A percentile compares a stretch with the other conserved stretches of the same genome.
These are phyloP conservation scores for Lolium perenne DNA, from an alignment of 176 grass and related monocot species.

Conservation along the genomic window DNA sequence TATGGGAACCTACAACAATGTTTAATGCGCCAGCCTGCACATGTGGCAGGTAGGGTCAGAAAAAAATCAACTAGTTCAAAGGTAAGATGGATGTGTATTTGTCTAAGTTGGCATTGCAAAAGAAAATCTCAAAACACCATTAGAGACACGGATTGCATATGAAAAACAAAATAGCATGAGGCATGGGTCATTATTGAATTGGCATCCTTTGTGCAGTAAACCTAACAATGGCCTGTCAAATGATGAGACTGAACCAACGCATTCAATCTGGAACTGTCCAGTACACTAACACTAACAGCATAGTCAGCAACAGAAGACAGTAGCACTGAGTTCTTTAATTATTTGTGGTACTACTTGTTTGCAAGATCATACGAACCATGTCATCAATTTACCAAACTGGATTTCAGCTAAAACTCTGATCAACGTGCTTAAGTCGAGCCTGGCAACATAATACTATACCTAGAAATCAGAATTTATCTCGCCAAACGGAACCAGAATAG, in stretches of 20 bases:
- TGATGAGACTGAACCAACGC: not conserved
- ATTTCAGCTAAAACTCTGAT: slow-evolving; percentile 22
- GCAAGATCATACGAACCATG: not conserved
- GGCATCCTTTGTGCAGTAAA: not conserved
- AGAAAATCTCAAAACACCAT: slow-evolving; percentile 10
- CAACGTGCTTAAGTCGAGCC: not conserved
- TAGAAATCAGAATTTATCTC: no score
- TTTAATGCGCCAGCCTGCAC: slow-evolving; percentile 57
- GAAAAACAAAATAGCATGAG: slow-evolving; percentile 4
- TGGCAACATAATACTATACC: no score
- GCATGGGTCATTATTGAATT: not conserved
- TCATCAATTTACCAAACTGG: not conserved
- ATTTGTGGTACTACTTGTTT: slow-evolving; percentile 12
- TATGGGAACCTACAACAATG: slow-evolving; percentile 84
- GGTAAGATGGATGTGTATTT: slow-evolving; percentile 19
- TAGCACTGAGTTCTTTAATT: not conserved
- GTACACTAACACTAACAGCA: not conserved
- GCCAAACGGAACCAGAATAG: no score
- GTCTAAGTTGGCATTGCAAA: slow-evolving; percentile 2
- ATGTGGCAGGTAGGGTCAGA: slow-evolving; percentile 22
- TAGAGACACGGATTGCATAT: not conserved
- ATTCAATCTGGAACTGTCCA: not conserved
- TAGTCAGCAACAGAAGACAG: not conserved
- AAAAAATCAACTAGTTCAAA: not conserved
- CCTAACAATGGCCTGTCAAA: slow-evolving; percentile 11